Evolutionary conservation across 2,329 filamentous ascomycete genomes (phyloP).

Genomic region (Cryphonectria japonica): DNA sequence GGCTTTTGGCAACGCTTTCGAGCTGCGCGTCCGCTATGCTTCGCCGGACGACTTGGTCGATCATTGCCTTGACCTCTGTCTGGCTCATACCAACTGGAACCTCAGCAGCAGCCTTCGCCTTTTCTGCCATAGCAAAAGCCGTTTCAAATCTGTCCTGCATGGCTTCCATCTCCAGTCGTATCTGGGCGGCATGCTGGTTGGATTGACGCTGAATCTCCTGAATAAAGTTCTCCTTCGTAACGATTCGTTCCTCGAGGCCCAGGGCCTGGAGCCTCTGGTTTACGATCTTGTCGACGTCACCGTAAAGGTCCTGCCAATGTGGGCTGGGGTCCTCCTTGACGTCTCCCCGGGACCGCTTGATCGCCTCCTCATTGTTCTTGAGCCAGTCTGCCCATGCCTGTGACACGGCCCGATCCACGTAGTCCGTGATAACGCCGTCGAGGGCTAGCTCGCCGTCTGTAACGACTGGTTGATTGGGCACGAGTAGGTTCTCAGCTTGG

Average conservation of each 20-base stretch:
- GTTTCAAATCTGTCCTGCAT: constrained; percentile 38
- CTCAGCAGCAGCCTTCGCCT: constrained; percentile 37
- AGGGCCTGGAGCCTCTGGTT: constrained; percentile 33
- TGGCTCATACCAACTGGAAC: constrained; percentile 41
- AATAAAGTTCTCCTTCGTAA: constrained; percentile 56
- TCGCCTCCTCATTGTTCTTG: constrained; percentile 48
- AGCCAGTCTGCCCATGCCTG: constrained; percentile 58
- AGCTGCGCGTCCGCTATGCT: constrained; percentile 51
- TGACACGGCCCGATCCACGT: constrained; percentile 38
- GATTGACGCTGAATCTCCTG: constrained; percentile 46
- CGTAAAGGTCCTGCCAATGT: constrained; percentile 18
- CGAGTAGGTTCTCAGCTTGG: constrained; percentile 39
- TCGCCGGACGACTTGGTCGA: constrained; percentile 48
- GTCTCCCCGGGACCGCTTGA: constrained; percentile 13
- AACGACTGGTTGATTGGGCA: constrained; percentile 16
- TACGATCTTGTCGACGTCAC: constrained; percentile 42
- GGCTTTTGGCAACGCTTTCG: constrained; percentile 49
- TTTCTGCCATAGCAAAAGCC: constrained; percentile 35
- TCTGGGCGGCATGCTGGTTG: constrained; percentile 42
- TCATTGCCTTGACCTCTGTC: constrained; percentile 45
- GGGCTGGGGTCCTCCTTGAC: constrained; percentile 13
- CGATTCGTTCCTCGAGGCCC: constrained; percentile 40
- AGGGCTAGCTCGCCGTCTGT: neutral
- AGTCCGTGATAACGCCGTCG: constrained; percentile 11
- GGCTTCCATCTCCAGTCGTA: constrained; percentile 46